Evolutionary conservation across 2,329 filamentous ascomycete genomes (phyloP).

Genomic region (Colletotrichum acutatum): DNA sequence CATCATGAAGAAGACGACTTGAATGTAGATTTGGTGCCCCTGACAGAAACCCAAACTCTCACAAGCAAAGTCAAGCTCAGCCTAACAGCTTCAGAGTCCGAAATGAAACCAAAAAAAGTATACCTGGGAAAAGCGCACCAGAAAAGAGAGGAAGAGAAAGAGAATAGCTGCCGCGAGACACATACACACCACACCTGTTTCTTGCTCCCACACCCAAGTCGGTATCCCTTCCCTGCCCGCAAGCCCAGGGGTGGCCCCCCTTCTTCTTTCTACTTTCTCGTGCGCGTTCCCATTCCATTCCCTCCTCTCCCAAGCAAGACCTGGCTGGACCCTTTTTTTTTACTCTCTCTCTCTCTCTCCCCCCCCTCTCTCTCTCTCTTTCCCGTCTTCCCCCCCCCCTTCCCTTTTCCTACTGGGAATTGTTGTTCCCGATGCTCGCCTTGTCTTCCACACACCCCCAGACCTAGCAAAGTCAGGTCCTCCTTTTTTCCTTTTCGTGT

Average conservation of each 20-base stretch:
- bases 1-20: no score
- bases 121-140: background rate
- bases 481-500: constrained; percentile 17
- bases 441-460: constrained; percentile 12
- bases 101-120: background rate
- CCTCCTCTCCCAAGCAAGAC: background rate
- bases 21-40: no score
- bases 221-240: constrained; percentile 22
- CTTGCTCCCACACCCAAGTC: constrained; percentile 18
- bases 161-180: background rate
- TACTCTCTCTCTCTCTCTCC: background rate
- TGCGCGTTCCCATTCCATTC: background rate
- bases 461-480: constrained; percentile 4
- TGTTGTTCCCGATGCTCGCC: constrained; percentile 9
- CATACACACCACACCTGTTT: background rate
- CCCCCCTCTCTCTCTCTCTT: background rate
- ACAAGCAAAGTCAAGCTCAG: background rate
- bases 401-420: background rate
- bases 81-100: background rate
- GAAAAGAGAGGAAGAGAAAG: background rate
- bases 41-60: background rate
- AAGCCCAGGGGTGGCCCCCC: constrained; percentile 24
- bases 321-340: constrained; percentile 28
- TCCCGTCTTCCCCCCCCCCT: background rate
- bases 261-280: background rate